Conservation (phyloP, 495 filamentous ascomycete genomes). For the Schizothecium vesticola region DNA sequence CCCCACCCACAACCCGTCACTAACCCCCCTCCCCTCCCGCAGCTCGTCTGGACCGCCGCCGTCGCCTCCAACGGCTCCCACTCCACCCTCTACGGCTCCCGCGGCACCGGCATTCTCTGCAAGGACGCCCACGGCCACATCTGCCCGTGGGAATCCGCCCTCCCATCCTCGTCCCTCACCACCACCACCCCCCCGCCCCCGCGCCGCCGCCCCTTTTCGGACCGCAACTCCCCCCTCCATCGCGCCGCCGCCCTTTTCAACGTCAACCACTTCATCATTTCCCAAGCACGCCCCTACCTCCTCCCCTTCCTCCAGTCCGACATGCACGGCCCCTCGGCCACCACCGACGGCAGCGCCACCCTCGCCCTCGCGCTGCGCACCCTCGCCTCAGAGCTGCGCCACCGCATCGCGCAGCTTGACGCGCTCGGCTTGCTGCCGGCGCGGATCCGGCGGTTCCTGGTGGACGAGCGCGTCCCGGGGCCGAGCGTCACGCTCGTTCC, state of each 20-base stretch:
- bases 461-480: slow-evolving; percentile 83
- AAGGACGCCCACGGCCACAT: slow-evolving; percentile 76
- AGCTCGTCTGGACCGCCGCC: slow-evolving; percentile 90
- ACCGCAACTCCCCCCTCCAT: slow-evolving; percentile 72
- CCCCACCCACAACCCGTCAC: background rate
- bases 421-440: slow-evolving; percentile 66
- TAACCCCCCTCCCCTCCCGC: background rate
- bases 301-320: slow-evolving; percentile 82
- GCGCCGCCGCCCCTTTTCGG: slow-evolving; percentile 52
- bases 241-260: slow-evolving; percentile 91
- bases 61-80: slow-evolving; percentile 84
- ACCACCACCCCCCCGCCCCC: slow-evolving; percentile 54
- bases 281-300: slow-evolving; percentile 71
- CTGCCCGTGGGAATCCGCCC: slow-evolving; percentile 68
- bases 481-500: slow-evolving; percentile 79
- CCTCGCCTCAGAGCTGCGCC: slow-evolving; percentile 68
- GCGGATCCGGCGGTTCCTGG: slow-evolving; percentile 66
- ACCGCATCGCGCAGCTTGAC: slow-evolving; percentile 78
- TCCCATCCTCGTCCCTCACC: slow-evolving; percentile 47
- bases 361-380: slow-evolving; percentile 62
- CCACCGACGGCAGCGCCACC: slow-evolving; percentile 48
- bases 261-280: slow-evolving; percentile 82
- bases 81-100: slow-evolving; percentile 52
- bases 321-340: slow-evolving; percentile 68
- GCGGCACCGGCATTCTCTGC: slow-evolving; percentile 67